Conservation (phyloP, 768 basidiomycete genomes). For the Boletus reticulatus region DNA sequence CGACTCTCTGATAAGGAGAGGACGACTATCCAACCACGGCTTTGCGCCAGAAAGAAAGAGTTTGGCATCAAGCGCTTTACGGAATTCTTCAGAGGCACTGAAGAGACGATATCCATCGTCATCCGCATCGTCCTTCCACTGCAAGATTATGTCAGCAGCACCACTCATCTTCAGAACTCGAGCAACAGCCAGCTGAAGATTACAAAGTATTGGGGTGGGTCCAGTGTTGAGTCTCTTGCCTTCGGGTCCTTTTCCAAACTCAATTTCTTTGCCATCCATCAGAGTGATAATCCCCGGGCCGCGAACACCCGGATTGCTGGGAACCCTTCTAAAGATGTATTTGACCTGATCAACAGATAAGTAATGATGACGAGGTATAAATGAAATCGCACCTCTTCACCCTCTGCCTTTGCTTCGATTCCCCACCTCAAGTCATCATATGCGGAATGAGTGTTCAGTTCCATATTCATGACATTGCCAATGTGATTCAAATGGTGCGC, state of each 20-base stretch:
- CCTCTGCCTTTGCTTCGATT: constrained; percentile 2
- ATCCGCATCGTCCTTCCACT: constrained; percentile 4
- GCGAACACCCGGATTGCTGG: not conserved
- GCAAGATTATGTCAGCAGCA: constrained; percentile 3
- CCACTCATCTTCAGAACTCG: constrained; percentile 6
- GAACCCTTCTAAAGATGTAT: not conserved
- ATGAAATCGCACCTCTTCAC: not conserved
- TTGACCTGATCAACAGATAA: not conserved
- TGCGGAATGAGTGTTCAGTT: not conserved
- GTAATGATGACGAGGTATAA: not conserved
- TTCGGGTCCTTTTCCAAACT: not conserved
- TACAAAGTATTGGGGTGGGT: not conserved
- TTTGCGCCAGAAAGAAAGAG: not conserved
- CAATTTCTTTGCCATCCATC: constrained; percentile 3
- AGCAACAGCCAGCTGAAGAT: constrained; percentile 6
- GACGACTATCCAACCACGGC: not conserved
- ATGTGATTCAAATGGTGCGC: not conserved
- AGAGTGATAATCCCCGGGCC: not conserved
- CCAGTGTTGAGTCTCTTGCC: not conserved
- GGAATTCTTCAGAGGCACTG: not conserved
- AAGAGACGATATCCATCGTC: not conserved
- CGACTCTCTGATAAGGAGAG: not conserved
- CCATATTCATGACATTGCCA: constrained; percentile 3
- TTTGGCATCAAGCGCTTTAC: not conserved
- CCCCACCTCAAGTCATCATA: not conserved